Conservation (phyloP, 306 rosid species). For the Inga laurina region DNA sequence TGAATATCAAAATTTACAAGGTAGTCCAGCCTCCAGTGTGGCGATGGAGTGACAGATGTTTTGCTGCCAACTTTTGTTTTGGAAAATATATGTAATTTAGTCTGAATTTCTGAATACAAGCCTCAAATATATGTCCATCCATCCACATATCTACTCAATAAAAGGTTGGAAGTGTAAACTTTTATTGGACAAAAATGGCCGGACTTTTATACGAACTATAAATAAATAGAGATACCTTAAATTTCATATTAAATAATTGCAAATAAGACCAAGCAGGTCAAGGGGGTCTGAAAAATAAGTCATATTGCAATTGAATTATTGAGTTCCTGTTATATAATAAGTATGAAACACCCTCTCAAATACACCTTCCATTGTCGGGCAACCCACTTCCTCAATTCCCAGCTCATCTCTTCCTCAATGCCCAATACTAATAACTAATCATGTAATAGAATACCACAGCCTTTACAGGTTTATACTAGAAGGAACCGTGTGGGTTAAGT, state of each 20-base stretch:
- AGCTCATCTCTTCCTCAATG: no score
- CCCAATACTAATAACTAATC: not conserved
- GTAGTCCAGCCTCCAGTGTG: not conserved
- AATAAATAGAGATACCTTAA: constrained; percentile 13
- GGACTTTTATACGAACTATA: not conserved
- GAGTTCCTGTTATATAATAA: not conserved
- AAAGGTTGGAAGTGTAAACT: not conserved
- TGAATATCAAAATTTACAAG: not conserved
- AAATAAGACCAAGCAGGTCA: not conserved
- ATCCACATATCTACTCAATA: not conserved
- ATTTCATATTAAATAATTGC: not conserved
- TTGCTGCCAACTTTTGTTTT: not conserved
- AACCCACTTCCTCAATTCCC: not conserved
- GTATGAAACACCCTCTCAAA: not conserved
- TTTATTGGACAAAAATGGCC: not conserved
- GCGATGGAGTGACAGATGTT: not conserved
- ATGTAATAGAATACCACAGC: not conserved
- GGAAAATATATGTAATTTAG: not conserved
- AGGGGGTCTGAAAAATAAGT: not conserved
- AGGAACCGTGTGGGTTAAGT: no score
- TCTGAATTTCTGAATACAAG: not conserved
- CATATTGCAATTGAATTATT: not conserved
- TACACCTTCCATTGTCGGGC: not conserved
- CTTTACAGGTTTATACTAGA: no score
- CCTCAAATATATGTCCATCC: not conserved